phyloP scores from a whole-genome alignment of 2,329 filamentous ascomycete genomes.

The Pseudogymnoascus sp. region DNA sequence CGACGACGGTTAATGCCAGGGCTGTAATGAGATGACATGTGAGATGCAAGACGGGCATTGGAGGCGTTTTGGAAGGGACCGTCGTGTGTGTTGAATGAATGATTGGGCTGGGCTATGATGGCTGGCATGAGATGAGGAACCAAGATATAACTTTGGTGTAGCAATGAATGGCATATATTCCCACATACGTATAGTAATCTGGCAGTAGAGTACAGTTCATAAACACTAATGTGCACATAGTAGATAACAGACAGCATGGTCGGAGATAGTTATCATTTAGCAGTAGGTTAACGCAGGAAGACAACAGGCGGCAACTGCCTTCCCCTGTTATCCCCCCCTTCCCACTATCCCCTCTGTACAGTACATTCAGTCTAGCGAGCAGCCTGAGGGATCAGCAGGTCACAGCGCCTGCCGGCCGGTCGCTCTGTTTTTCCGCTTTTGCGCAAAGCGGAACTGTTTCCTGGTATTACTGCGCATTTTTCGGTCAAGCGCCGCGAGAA shows the following conservation, averaged over 20 bases:
- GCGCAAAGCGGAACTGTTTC: not conserved
- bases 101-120: not conserved
- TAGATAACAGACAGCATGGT: no score
- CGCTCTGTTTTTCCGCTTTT: not conserved
- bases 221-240: no score
- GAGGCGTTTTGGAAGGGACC: not conserved
- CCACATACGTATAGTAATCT: no score
- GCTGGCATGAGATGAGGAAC: not conserved
- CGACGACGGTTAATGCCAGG: not conserved
- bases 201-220: no score
- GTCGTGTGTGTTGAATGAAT: not conserved
- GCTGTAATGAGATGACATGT: not conserved
- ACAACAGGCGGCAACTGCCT: no score
- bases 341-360: no score
- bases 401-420: not conserved
- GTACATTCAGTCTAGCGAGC: no score
- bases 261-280: no score
- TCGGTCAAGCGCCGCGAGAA: no score
- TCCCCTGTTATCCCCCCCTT: no score
- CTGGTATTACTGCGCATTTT: not conserved
- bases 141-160: not conserved
- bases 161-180: not conserved
- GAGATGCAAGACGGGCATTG: not conserved
- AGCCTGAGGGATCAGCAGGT: not conserved
- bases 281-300: no score